Conservation (phyloP, 345 rosid species). For the Tarenaya hassleriana region DNA sequence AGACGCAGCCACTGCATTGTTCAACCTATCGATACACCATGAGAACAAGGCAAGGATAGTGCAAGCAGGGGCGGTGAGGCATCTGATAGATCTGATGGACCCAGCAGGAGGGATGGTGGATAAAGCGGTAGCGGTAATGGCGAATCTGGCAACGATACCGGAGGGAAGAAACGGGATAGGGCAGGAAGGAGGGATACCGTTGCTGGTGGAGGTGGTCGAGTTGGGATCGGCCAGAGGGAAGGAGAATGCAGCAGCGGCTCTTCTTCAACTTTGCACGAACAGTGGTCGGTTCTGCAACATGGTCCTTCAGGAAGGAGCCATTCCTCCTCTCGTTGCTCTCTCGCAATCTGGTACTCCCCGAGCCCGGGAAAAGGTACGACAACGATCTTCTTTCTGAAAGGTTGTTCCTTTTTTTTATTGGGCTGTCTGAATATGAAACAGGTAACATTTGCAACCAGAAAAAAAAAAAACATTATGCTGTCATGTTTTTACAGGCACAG, state of each 20-base stretch:
- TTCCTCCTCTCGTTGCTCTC: constrained; percentile 87
- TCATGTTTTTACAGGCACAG: too few species aligned
- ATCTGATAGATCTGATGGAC: constrained; percentile 92
- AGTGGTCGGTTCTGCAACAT: constrained; percentile 63
- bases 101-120: constrained; percentile 99
- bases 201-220: constrained; percentile 93
- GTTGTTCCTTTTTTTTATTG: neutral
- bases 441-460: too few species aligned
- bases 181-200: constrained; percentile 69
- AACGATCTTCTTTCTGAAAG: neutral
- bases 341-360: constrained; percentile 93
- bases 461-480: too few species aligned
- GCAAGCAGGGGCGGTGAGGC: constrained; percentile 84
- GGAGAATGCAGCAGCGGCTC: constrained; percentile 98
- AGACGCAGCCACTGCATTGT: constrained; percentile 97
- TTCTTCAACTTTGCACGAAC: constrained; percentile 75
- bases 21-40: constrained; percentile 79
- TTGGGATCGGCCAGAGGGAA: constrained; percentile 97
- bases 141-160: constrained; percentile 71
- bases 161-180: constrained; percentile 87
- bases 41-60: constrained; percentile 87
- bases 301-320: constrained; percentile 96
- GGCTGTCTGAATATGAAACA: too few species aligned
- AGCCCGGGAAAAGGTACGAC: constrained; percentile 86
- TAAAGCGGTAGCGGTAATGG: constrained; percentile 96